phyloP scores from a whole-genome alignment of 139 green algal genomes.

The Edaphochlamys debaryana region DNA sequence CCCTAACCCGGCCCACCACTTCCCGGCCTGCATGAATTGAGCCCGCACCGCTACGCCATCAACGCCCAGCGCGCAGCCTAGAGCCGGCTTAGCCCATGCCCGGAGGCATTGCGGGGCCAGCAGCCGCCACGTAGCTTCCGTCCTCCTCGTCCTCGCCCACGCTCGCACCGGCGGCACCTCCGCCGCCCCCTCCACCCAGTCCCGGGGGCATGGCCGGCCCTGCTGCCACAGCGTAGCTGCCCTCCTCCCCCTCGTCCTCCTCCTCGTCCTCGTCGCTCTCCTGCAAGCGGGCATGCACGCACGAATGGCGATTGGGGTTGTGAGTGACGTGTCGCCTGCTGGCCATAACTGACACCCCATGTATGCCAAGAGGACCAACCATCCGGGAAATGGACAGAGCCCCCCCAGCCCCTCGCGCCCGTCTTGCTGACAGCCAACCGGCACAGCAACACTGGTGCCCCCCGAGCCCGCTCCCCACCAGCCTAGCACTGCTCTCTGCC shows the following conservation, averaged over 20 bases:
- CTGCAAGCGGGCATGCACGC: no score
- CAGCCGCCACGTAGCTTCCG: constrained; percentile 3
- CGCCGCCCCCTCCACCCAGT: neutral
- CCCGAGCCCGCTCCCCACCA: no score
- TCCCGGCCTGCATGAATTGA: no score
- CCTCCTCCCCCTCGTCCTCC: constrained; percentile 2
- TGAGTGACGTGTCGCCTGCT: neutral
- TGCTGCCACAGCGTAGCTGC: neutral
- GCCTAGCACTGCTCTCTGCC: no score
- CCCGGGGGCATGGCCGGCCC: neutral
- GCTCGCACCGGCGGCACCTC: no score
- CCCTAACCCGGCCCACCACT: no score
- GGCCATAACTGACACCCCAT: neutral
- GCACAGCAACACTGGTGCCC: neutral
- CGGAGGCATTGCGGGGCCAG: constrained; percentile 17
- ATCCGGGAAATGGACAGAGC: neutral
- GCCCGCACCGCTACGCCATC: no score
- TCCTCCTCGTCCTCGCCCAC: constrained; percentile 33
- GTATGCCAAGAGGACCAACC: no score
- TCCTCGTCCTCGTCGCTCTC: neutral
- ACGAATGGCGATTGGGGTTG: no score
- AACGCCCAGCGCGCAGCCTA: no score
- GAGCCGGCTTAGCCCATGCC: neutral
- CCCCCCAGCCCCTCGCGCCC: no score
- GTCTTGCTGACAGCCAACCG: neutral